These are phyloP conservation scores for Penicillium paradoxum DNA, from an alignment of 495 filamentous ascomycete genomes.

Conservation along the genomic window DNA sequence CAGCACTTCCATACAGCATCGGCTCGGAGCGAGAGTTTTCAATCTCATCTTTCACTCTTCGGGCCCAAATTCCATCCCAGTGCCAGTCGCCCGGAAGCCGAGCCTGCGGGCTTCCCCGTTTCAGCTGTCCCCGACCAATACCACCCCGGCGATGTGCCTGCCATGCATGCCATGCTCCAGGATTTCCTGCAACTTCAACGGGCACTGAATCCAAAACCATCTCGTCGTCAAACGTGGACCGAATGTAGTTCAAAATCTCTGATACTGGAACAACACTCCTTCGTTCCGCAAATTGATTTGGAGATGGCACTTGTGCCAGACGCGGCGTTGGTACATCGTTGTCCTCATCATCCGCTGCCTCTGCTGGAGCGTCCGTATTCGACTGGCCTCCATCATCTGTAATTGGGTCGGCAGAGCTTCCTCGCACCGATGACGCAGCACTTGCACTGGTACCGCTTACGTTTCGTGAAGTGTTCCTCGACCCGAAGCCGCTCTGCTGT, in stretches of 20 bases:
- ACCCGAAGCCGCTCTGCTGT: slow-evolving; percentile 28
- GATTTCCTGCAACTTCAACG: slow-evolving; percentile 76
- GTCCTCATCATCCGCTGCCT: neutral
- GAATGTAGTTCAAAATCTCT: slow-evolving; percentile 69
- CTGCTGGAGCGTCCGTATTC: neutral
- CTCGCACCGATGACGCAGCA: neutral
- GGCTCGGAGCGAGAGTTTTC: slow-evolving; percentile 70
- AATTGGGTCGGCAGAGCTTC: neutral
- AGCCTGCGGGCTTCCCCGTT: slow-evolving; percentile 34
- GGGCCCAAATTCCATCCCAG: slow-evolving; percentile 93
- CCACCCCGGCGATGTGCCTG: slow-evolving; percentile 53
- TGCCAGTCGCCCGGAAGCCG: slow-evolving; percentile 80
- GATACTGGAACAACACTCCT: slow-evolving; percentile 31
- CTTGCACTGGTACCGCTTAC: slow-evolving; percentile 30
- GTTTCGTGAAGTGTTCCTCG: slow-evolving; percentile 32
- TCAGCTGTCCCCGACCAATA: slow-evolving; percentile 15
- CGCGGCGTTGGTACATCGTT: slow-evolving; percentile 3
- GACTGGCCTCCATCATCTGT: neutral
- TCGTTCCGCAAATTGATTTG: slow-evolving; percentile 16
- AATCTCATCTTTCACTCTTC: slow-evolving; percentile 71
- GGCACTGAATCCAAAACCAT: slow-evolving; percentile 71
- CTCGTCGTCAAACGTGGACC: slow-evolving; percentile 73
- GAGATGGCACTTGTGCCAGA: slow-evolving; percentile 14
- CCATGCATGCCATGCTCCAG: slow-evolving; percentile 90
- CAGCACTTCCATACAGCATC: slow-evolving; percentile 63